These are phyloP conservation scores for Fraxinus nigra DNA, from an alignment of 305 asterid genomes.

Conservation along the genomic window DNA sequence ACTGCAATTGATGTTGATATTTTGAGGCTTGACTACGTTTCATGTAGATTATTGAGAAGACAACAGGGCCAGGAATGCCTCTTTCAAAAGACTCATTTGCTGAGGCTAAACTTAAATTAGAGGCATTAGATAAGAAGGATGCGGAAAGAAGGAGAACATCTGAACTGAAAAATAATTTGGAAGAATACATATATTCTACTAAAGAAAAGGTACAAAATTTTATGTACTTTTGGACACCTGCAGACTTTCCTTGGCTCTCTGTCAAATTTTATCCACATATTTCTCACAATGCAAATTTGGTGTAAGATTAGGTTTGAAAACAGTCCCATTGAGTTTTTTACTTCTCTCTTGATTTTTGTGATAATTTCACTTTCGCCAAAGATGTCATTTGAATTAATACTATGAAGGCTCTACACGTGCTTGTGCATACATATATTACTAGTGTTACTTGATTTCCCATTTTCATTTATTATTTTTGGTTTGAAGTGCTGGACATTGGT, in stretches of 20 bases:
- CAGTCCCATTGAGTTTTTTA: not conserved
- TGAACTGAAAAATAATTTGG: conserved; percentile 90
- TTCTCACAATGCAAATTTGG: conserved; percentile 16
- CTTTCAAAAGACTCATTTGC: conserved; percentile 65
- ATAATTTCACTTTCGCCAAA: not conserved
- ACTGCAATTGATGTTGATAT: conserved; percentile 1
- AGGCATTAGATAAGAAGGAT: conserved; percentile 83
- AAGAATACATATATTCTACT: conserved; percentile 89
- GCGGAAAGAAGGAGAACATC: conserved; percentile 96
- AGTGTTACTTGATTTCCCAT: not conserved
- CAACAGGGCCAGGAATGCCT: conserved; percentile 77
- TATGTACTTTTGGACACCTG: not conserved
- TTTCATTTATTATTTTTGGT: not conserved
- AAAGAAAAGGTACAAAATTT: conserved; percentile 73
- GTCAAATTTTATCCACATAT: conserved; percentile 8
- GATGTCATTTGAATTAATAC: conserved; percentile 9
- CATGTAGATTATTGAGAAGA: conserved; percentile 75
- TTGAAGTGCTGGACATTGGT: not conserved
- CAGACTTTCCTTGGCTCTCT: conserved; percentile 2
- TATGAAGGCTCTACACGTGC: conserved; percentile 10
- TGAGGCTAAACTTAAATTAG: conserved; percentile 66
- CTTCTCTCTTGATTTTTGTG: conserved; percentile 12
- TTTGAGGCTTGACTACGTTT: conserved; percentile 14
- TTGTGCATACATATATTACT: not conserved
- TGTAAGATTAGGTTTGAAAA: conserved; percentile 3